phyloP scores from a whole-genome alignment of 2,329 filamentous ascomycete genomes.

The Diaporthe capsici region DNA sequence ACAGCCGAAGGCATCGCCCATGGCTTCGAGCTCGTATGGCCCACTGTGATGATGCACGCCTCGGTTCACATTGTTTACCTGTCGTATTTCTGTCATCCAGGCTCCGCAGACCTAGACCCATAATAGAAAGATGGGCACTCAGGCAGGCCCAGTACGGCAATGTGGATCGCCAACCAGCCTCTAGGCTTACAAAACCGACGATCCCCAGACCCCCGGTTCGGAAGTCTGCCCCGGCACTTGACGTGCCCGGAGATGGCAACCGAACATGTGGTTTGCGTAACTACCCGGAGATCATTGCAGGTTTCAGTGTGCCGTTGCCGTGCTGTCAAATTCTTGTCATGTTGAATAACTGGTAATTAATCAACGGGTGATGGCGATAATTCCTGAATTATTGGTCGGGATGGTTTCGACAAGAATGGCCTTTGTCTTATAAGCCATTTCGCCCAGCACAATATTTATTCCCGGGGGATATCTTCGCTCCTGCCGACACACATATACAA shows the following conservation, averaged over 20 bases:
- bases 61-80: conserved; percentile 2
- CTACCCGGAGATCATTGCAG: conserved; percentile 16
- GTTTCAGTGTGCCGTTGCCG: background rate
- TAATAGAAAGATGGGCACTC: background rate
- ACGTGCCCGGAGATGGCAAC: conserved; percentile 25
- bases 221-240: conserved; percentile 26
- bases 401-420: background rate
- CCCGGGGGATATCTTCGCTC: background rate
- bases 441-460: conserved; percentile 7
- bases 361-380: conserved; percentile 14
- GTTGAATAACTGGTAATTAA: background rate
- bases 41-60: background rate
- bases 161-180: conserved; percentile 21
- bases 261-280: conserved; percentile 6
- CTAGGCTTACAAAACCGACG: conserved; percentile 11
- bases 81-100: background rate
- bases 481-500: background rate
- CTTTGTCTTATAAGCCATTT: background rate
- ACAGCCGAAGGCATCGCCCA: background rate
- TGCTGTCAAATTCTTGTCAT: background rate
- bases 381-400: conserved; percentile 1
- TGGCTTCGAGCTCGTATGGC: background rate
- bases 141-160: background rate
- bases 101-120: conserved; percentile 9
- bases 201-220: conserved; percentile 18